Conservation (phyloP, 1,139 yeast species). For the Taphrina confusa region DNA sequence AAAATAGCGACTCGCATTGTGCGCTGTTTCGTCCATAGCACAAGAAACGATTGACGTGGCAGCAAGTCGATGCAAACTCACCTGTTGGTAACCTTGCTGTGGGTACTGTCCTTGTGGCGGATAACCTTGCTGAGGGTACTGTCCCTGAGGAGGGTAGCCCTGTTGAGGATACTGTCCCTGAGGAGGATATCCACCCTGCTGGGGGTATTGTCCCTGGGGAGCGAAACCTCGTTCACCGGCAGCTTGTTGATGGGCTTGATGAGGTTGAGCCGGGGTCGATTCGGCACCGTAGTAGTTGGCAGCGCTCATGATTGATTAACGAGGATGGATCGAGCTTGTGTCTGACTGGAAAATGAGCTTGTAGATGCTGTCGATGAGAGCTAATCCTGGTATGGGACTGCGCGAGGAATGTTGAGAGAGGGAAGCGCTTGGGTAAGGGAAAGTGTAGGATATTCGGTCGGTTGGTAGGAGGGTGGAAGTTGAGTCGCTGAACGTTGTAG, state of each 20-base stretch:
- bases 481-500: too few relatives aligned
- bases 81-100: constrained; percentile 21
- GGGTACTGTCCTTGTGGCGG: constrained; percentile 24
- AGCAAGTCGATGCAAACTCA: too few relatives aligned
- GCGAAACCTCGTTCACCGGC: constrained; percentile 24
- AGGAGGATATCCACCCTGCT: constrained; percentile 19
- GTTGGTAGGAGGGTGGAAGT: too few relatives aligned
- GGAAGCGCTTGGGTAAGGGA: too few relatives aligned
- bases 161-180: constrained; percentile 24
- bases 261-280: constrained; percentile 2
- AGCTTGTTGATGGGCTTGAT: constrained; percentile 7
- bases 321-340: neutral
- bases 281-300: constrained; percentile 8
- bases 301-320: constrained; percentile 1
- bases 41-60: too few relatives aligned
- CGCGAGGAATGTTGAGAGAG: too few relatives aligned
- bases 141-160: constrained; percentile 22
- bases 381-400: too few relatives aligned
- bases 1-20: neutral
- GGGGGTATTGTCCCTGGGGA: constrained; percentile 23
- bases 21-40: too few relatives aligned
- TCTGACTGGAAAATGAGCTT: too few relatives aligned
- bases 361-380: too few relatives aligned
- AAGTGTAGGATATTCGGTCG: too few relatives aligned
- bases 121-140: constrained; percentile 23